Conservation (phyloP, 805 yeast species). For the Komagataella ulmi region DNA sequence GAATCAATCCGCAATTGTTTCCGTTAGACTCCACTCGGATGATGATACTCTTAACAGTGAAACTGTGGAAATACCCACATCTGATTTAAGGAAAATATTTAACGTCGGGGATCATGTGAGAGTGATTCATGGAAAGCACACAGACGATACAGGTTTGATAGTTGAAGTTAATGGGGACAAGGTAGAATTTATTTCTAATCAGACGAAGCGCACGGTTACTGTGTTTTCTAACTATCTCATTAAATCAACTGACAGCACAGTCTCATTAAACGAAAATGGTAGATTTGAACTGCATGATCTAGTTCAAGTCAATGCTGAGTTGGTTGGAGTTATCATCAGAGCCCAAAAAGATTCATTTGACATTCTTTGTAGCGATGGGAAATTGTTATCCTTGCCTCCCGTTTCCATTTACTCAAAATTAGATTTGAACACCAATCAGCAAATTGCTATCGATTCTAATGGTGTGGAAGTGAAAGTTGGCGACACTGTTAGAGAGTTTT, state of each 20-base stretch:
- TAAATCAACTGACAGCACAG: conserved; percentile 75
- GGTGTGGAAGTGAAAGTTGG: conserved; percentile 84
- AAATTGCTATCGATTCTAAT: conserved; percentile 72
- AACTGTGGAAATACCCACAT: conserved; percentile 66
- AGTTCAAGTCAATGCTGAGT: conserved; percentile 74
- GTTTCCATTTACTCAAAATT: conserved; percentile 74
- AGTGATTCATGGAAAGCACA: conserved; percentile 80
- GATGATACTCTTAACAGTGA: conserved; percentile 39
- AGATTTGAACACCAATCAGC: conserved; percentile 47
- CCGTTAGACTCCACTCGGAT: conserved; percentile 26
- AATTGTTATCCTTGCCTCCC: conserved; percentile 57
- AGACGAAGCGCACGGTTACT: conserved; percentile 76
- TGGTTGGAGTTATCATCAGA: conserved; percentile 79
- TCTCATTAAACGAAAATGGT: conserved; percentile 58
- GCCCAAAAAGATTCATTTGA: conserved; percentile 82
- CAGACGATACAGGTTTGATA: conserved; percentile 91
- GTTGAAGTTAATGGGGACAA: conserved; percentile 72
- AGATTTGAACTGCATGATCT: conserved; percentile 80
- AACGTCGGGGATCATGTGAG: conserved; percentile 91
- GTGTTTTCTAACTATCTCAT: conserved; percentile 87
- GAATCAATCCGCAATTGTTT: conserved; percentile 39
- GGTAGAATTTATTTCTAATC: conserved; percentile 82
- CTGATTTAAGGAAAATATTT: conserved; percentile 75
- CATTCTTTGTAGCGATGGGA: conserved; percentile 73
- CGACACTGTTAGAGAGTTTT: conserved; percentile 78